Base-by-base conservation (phyloP, 345 rosid species). In the Brassica rapa region DNA sequence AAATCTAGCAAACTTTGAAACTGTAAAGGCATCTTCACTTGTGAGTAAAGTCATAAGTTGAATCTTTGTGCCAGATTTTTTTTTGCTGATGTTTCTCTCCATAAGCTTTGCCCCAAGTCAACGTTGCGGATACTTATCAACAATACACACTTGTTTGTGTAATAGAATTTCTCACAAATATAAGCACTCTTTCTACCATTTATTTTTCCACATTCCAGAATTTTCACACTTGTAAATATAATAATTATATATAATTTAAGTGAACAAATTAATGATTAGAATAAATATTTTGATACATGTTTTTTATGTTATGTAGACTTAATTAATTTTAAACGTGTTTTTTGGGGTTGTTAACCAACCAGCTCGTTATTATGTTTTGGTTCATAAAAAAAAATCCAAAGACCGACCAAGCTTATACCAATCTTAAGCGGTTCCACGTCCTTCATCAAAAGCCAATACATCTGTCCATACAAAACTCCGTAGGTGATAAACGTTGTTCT, bases 1-100 rank as follows among this genome's bases (percentile, higher is more conserved):
- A 91, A 88, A 81, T 90, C 97, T 66, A 77, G 84, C 86, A 91
- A 86, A 86, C 84, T 69, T 12, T 93, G 87, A 93, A 66, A 76
- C 62, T 49, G 33, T 81, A 74, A 43, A 43, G 74, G 27, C 66
- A 25, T 63, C 55, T 53, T 53, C 27, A 53, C 33, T 64, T 33
- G 8, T 19, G 61, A 71, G 16, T n/a, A 2, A 46, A 41, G 9
- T 35, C 33, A 14, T 12, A 23, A 5, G 8, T 15, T 19, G 57
- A 33, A 55, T 29, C 33, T 71, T 77, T 46, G 29, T 64, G 16
- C 15, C 66, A 71, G 81, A 77, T 53, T 63, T 37, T 33, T 70
- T 12, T 49, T 63, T 3, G 66, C 12, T 63, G 66, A 2, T 77
- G 70, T 35, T 35, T 63, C 32, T 51, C 60, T 63, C 71, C 46